Percentiles rank a stretch among this genome's conserved stretches.
Evolutionary conservation across 2,329 filamentous ascomycete species (phyloP).

Genomic region (Hansfordia pulvinata): DNA sequence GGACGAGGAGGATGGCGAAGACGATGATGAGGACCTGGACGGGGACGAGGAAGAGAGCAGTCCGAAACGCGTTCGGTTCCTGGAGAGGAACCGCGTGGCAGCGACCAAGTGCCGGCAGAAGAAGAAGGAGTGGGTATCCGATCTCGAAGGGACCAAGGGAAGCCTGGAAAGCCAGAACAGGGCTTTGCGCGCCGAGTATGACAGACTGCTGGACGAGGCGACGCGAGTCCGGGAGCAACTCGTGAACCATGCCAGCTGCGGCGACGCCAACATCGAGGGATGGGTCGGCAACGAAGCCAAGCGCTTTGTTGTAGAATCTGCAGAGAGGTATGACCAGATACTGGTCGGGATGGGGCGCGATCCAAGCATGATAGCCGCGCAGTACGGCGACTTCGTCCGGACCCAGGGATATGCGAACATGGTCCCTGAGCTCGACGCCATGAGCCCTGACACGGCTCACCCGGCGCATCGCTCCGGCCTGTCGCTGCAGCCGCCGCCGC

Average conservation of each 20-base stretch:
- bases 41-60: constrained; percentile 14
- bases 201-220: constrained; percentile 27
- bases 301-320: constrained; percentile 26
- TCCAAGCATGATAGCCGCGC: too few species aligned
- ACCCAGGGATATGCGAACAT: too few species aligned
- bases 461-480: too few species aligned
- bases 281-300: constrained; percentile 40
- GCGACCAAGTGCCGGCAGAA: constrained; percentile 65
- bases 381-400: too few species aligned
- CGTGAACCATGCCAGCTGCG: constrained; percentile 37
- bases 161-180: constrained; percentile 29
- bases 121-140: constrained; percentile 38
- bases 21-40: constrained; percentile 8
- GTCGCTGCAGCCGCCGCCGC: too few species aligned
- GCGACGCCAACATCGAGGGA: constrained; percentile 35
- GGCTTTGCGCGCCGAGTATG: constrained; percentile 27
- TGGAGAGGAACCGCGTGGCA: constrained; percentile 59
- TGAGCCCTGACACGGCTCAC: too few species aligned
- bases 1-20: too few species aligned
- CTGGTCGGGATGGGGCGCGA: too few species aligned
- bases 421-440: too few species aligned
- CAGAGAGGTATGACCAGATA: constrained; percentile 16
- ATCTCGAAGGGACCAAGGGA: constrained; percentile 31
- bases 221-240: constrained; percentile 33
- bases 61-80: constrained; percentile 38